A percentile compares a stretch with the other conserved stretches of the same genome.
phyloP scores from a whole-genome alignment of 139 green algal genomes.

The Auxenochlorella pyrenoidosa region DNA sequence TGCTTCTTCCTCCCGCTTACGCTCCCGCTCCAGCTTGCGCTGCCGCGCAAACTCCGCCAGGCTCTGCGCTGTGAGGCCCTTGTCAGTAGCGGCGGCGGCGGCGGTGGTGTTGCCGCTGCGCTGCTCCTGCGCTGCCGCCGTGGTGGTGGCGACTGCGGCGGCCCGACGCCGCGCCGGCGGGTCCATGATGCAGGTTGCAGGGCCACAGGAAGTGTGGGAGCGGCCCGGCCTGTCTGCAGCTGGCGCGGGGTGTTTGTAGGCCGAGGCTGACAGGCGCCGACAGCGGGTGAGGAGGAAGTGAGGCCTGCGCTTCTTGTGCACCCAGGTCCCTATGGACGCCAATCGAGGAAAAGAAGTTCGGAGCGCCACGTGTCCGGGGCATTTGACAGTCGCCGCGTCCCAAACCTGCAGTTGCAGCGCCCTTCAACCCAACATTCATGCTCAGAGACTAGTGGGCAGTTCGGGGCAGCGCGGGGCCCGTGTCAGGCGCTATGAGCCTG shows the following conservation, averaged over 20 bases:
- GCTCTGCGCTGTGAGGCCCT: not conserved
- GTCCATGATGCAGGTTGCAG: not conserved
- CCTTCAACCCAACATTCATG: too few relatives aligned
- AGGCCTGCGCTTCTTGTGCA: too few relatives aligned
- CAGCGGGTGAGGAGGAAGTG: not conserved
- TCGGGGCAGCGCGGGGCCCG: too few relatives aligned
- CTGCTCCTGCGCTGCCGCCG: not conserved
- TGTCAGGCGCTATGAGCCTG: not conserved
- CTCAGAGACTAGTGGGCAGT: too few relatives aligned
- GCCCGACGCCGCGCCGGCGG: not conserved
- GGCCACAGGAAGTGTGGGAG: not conserved
- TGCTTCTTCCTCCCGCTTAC: not conserved
- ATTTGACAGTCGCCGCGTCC: too few relatives aligned
- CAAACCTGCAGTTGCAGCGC: too few relatives aligned
- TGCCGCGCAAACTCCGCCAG: not conserved
- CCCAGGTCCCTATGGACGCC: too few relatives aligned
- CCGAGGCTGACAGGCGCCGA: not conserved
- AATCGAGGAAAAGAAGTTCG: too few relatives aligned
- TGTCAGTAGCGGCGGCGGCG: not conserved
- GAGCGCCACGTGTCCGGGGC: too few relatives aligned
- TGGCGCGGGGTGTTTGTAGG: not conserved
- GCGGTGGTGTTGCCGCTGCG: not conserved
- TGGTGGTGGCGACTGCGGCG: not conserved
- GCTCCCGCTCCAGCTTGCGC: constrained; percentile 6
- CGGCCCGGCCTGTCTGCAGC: not conserved